Evolutionary conservation across 371 early-diverging fungal genomes (phyloP).

Genomic region (Lichtheimia corymbifera): DNA sequence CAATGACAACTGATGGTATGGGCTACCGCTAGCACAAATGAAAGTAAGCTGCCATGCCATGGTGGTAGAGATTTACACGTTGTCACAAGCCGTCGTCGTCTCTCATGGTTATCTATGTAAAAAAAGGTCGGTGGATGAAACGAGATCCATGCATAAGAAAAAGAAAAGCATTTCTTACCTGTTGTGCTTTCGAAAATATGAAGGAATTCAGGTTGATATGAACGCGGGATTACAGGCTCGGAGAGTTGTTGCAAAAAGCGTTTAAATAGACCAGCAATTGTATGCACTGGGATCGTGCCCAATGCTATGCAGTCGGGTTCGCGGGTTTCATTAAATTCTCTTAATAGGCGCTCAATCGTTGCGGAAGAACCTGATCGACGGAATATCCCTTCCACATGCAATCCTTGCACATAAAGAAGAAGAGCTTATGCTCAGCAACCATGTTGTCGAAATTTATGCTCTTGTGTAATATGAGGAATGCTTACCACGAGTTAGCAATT

Average conservation of each 20-base stretch:
- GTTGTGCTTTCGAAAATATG: conserved; percentile 27
- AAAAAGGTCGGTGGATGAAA: neutral
- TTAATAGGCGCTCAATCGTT: conserved; percentile 26
- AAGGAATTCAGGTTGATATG: conserved; percentile 48
- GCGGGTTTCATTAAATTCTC: conserved; percentile 16
- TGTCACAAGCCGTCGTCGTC: neutral
- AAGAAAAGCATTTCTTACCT: neutral
- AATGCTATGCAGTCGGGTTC: conserved; percentile 11
- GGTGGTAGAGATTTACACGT: conserved; percentile 15
- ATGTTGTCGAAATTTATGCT: neutral
- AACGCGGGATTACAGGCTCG: conserved; percentile 54
- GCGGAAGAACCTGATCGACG: conserved; percentile 33
- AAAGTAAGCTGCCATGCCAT: conserved; percentile 28
- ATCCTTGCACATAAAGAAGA: conserved; percentile 14
- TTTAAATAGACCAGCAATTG: conserved; percentile 51
- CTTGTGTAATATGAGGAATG: neutral
- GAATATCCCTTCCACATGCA: conserved; percentile 31
- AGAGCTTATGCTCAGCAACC: neutral
- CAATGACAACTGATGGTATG: conserved; percentile 18
- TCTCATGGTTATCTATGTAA: neutral
- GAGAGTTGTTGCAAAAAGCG: conserved; percentile 57
- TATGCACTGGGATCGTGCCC: conserved; percentile 18
- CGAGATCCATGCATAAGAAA: neutral
- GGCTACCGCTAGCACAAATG: conserved; percentile 18
- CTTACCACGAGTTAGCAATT: conserved; percentile 2